A percentile compares a stretch with the other conserved stretches of the same genome.
Conservation (phyloP, 2,329 filamentous ascomycete genomes). For the Aspergillus sp. region DNA sequence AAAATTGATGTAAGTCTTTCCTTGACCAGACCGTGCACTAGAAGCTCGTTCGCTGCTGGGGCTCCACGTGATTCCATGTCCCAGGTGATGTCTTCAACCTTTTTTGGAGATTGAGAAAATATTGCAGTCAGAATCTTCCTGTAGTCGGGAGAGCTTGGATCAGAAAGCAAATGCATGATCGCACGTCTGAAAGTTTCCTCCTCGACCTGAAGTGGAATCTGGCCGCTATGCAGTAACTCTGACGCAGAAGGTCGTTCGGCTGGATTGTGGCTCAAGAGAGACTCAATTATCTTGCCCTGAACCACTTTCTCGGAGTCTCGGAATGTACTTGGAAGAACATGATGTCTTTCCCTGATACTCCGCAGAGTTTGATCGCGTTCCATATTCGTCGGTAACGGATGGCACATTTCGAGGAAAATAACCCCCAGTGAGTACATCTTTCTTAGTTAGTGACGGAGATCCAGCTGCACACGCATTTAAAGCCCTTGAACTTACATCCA, state of each 20-base stretch:
- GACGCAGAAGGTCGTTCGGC: constrained; percentile 77
- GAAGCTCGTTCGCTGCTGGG: constrained; percentile 52
- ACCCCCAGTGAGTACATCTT: constrained; percentile 94
- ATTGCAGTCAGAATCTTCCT: constrained; percentile 84
- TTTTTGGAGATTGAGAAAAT: constrained; percentile 73
- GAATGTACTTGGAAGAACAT: constrained; percentile 72
- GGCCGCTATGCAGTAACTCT: constrained; percentile 80
- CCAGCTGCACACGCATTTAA: not conserved
- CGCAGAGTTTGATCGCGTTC: constrained; percentile 66
- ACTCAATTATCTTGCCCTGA: constrained; percentile 75
- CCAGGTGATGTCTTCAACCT: constrained; percentile 79
- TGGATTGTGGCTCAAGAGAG: constrained; percentile 78
- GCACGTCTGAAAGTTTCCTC: constrained; percentile 86
- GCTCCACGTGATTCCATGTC: constrained; percentile 63
- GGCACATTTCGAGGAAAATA: constrained; percentile 98
- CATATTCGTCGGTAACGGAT: constrained; percentile 61
- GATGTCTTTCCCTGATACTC: constrained; percentile 65
- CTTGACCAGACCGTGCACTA: constrained; percentile 73
- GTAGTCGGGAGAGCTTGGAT: constrained; percentile 83
- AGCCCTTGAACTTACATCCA: constrained; percentile 63
- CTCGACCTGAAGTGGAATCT: constrained; percentile 87
- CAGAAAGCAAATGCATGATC: constrained; percentile 70
- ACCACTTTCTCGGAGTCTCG: constrained; percentile 63
- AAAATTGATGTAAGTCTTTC: constrained; percentile 76
- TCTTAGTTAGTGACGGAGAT: not conserved